These are phyloP conservation scores for Leavenworthia alabamica DNA, from an alignment of 345 rosid genomes.

Conservation along the genomic window DNA sequence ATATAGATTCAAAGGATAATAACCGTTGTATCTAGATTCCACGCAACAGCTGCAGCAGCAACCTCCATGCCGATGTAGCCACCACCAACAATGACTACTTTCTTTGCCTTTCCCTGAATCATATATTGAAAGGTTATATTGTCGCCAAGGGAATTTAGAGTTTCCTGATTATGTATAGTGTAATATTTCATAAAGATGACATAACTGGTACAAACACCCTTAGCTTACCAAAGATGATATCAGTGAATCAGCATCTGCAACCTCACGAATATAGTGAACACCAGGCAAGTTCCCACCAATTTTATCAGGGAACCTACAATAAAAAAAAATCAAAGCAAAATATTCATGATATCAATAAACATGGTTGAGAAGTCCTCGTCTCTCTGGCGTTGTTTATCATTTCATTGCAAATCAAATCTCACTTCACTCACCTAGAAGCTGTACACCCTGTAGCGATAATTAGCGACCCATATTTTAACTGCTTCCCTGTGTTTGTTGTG, in stretches of 20 bases:
- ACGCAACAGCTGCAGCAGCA: constrained; percentile 89
- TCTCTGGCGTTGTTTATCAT: background rate
- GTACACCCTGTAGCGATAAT: constrained; percentile 90
- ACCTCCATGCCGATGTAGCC: constrained; percentile 99
- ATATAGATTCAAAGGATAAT: background rate
- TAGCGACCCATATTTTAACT: constrained; percentile 80
- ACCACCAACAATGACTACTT: constrained; percentile 84
- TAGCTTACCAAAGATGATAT: constrained; percentile 70
- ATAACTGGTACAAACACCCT: background rate
- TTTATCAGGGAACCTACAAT: constrained; percentile 75
- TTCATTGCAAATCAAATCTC: background rate
- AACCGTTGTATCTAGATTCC: constrained; percentile 93
- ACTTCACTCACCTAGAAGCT: constrained; percentile 62
- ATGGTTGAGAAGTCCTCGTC: background rate
- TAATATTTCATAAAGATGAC: constrained; percentile 1
- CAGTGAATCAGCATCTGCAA: constrained; percentile 84
- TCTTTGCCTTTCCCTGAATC: constrained; percentile 62
- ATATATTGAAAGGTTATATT: background rate
- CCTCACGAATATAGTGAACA: constrained; percentile 87
- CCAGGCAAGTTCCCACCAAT: constrained; percentile 88
- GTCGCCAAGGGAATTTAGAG: background rate
- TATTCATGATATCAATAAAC: background rate
- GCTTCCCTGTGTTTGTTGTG: constrained; percentile 71
- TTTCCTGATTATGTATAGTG: background rate
- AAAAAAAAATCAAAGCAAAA: constrained; percentile 2